These are phyloP conservation scores for Phytophthora niederhauseri DNA, from an alignment of 352 stramenopile genomes.

Conservation along the genomic window DNA sequence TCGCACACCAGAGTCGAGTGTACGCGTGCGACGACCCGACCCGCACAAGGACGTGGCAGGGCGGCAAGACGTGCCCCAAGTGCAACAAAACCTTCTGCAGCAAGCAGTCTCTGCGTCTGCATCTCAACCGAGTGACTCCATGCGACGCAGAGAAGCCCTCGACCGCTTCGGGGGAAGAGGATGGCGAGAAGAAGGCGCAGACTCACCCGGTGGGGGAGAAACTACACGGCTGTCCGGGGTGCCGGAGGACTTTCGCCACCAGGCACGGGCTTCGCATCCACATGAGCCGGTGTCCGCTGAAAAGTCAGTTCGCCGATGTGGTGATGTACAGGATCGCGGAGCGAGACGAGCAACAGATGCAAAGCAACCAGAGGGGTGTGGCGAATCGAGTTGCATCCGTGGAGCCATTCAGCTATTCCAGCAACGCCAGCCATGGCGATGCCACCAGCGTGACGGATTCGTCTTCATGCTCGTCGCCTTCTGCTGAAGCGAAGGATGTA, in stretches of 20 bases:
- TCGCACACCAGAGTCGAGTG: background rate
- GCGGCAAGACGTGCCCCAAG: conserved; percentile 23
- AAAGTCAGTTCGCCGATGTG: too few species aligned
- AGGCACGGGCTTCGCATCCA: conserved; percentile 10
- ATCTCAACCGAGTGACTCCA: conserved; percentile 14
- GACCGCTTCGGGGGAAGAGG: background rate
- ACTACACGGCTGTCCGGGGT: background rate
- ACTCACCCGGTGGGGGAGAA: background rate
- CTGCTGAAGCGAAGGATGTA: background rate
- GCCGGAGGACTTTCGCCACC: conserved; percentile 1
- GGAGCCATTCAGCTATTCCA: background rate
- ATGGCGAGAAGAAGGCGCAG: background rate
- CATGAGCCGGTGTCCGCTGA: conserved; percentile 4
- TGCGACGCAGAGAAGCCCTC: conserved; percentile 7
- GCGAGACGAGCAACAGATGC: too few species aligned
- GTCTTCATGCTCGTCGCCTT: background rate
- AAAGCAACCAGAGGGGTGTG: background rate
- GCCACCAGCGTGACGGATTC: background rate
- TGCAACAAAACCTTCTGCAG: conserved; percentile 21
- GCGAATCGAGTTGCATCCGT: background rate
- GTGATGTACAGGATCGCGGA: too few species aligned
- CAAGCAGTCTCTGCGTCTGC: conserved; percentile 7
- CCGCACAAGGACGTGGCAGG: background rate
- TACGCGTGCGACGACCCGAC: conserved; percentile 7
- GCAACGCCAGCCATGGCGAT: background rate